Evolutionary conservation across 2,329 filamentous ascomycete species (phyloP), one percentile per base, ranked within the genome.

Genomic region (Botrytis cinerea): DNA sequence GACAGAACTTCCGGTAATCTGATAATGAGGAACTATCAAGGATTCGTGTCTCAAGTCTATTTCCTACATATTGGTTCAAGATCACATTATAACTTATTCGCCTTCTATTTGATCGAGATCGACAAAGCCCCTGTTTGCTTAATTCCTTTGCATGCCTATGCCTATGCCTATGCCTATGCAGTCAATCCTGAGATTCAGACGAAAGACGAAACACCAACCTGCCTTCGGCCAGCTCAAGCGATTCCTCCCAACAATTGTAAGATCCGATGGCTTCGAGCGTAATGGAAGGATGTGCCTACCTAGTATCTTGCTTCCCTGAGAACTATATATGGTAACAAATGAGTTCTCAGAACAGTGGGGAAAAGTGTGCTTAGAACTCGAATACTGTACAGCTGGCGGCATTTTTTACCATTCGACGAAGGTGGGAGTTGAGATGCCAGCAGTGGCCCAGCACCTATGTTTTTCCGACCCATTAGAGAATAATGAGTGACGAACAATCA

Each of bases 1-100:
- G 63, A 35, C 28, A 38, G 63, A 35, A 35, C 61, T 63, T 63
- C 61, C 61, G 61, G 64, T 38, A 67, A 67, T 54, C 64, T 54
- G 22, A 67, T 67, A 28, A 54, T 67, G 20, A 54, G 46, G 46
- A 67, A 28, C 64, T 54, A 28, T 67, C 64, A 67, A 67, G 64
- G 64, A 48, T 68, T 54, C 43, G n/a, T 68, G 64, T 68, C 64
- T 68, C 46, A 40, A 40, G 64, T 68, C 46, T 68, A 54, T 54
- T 68, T 51, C 16, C 64, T 54, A 54, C 22, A 67, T 67, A 67
- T 54, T 67, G 32, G 32, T n/a, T 67, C 32, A 68, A 68, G 64
- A 68, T 40, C 46, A 54, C 10, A 25, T 54, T 68, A 18, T 18
- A 40, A 32, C 35, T 68, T 54, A 40, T 46, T 35, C 46, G 35